Evolutionary conservation across 2,329 filamentous ascomycete genomes (phyloP), one percentile per base, ranked within the genome.

Genomic region (Cryphonectria radicalis): DNA sequence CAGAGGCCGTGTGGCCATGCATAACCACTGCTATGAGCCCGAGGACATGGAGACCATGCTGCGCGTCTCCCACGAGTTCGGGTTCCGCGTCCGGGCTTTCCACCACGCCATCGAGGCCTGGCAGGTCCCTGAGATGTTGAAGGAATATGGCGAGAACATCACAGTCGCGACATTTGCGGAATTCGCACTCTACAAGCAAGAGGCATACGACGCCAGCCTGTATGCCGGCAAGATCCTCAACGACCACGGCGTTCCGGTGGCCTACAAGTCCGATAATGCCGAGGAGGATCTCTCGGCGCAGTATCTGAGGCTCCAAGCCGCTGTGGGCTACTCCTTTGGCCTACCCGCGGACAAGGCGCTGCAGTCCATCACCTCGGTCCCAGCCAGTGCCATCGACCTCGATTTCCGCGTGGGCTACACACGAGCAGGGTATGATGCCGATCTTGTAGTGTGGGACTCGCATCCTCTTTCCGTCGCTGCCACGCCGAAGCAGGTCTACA

Each of bases 401-500:
- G 80, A 81, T 62, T 77, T 84, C 70, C 80, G 84, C 1, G 79
- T 86, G 3, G 85, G 85, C 3, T 85, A 82, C 70, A 78, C 78
- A 11, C 79, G 80, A 19, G 75, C 81, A 4, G 84, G 84, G 4
- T 86, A 84, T 70, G 85, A 87, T 74, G 85, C 84, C 19, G 85
- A 87, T 70, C 74, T 87, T 42, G 85, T 85, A 5, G 78, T 86
- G 5, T 86, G 84, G 84, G 81, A 86, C 70, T 80, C 80, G 0
- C 83, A 86, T 72, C 84, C 84, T 3, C 78, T 86, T 1, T 78
- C 80, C 17, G 74, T 83, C 22, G 84, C 84, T 7, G 83, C 84
- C 14, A 84, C 81, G 4, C 82, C 84, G 4, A 74, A 82, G 13
- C 83, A 86, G 70, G 84, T 86, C 19, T 85, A 81, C 53, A 82